Base-by-base conservation (phyloP, 805 yeast genomes). In the Ogataea chonburiensis region DNA sequence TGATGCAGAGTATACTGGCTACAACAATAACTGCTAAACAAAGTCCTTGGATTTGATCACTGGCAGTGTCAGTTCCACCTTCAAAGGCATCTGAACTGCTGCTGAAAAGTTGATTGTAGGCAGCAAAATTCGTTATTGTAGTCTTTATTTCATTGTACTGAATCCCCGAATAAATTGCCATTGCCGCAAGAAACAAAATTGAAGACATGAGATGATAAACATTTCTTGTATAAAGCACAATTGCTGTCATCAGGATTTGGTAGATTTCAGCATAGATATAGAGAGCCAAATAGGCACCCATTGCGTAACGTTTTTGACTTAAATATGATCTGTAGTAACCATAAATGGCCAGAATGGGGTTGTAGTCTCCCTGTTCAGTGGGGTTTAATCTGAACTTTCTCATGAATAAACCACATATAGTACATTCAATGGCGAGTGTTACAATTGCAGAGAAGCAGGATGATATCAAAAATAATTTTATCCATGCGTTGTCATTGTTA, bases 121-220 rank as follows among this genome's bases (percentile, higher is more conserved):
- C 18, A 5, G 27, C 22, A 12, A 46, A 36, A 29, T 38, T 37
- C 6, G 46, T 38, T n/a, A 67, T 50, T 4, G 55, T 42, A 4
- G 42, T 32, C 4, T 47, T 38, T 23, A 68, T 46, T 51, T 68
- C 74, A 27, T 52, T 42, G 40, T 56, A 67, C 42, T 69, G 73
- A 25, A 68, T 60, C 4, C 73, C 73, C 1, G 71, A 61, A 45
- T 68, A 69, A 5, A 68, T 49, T 36, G 66, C 55, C 73, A 69
- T 67, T 24, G 66, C 63, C 5, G 56, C 58, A 37, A 68, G 61
- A 40, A 68, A 69, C 9, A 54, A 16, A 31, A 44, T 35, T 3
- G 67, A 55, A 40, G 62, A 53, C 5, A 53, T 37, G 13, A 68
- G 43, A n/a, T 67, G 56, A 39, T 66, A 53, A 47, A 66, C 53